These are phyloP conservation scores for Rhododendron henanense DNA, from an alignment of 148 eudicot species.

Conservation along the genomic window DNA sequence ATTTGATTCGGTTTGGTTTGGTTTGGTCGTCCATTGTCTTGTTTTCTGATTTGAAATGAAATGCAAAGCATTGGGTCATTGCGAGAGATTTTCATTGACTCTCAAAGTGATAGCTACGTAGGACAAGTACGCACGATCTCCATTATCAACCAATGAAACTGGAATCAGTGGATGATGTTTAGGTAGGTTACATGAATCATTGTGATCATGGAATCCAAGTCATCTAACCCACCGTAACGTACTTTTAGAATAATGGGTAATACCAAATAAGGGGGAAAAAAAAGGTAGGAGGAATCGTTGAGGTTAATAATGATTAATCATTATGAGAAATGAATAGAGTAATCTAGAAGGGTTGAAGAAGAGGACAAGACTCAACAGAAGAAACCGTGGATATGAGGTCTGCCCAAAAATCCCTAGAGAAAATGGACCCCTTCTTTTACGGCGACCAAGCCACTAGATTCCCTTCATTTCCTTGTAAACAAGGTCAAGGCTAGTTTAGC, in stretches of 20 bases:
- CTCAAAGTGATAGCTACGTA: background rate
- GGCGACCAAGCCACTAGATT: no score
- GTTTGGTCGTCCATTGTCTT: background rate
- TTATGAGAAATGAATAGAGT: no score
- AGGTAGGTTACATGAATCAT: background rate
- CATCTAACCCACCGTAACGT: background rate
- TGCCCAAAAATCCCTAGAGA: no score
- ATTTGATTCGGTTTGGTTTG: background rate
- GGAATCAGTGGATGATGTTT: background rate
- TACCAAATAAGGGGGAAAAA: background rate
- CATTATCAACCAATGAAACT: background rate
- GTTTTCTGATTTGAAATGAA: background rate
- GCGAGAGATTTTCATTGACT: background rate
- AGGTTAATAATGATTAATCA: no score
- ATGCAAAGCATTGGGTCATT: background rate
- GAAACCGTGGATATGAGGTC: no score
- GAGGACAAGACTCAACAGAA: no score
- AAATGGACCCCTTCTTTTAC: no score
- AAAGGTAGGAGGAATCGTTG: no score
- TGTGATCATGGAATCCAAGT: background rate
- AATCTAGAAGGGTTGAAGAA: no score
- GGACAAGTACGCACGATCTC: background rate
- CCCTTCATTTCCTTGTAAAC: no score
- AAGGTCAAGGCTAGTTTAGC: no score
- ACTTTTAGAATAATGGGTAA: background rate